Evolutionary conservation across 352 stramenopile genomes (phyloP), one percentile per base, ranked within the genome.

Genomic region (Globisporangium echinulatum): DNA sequence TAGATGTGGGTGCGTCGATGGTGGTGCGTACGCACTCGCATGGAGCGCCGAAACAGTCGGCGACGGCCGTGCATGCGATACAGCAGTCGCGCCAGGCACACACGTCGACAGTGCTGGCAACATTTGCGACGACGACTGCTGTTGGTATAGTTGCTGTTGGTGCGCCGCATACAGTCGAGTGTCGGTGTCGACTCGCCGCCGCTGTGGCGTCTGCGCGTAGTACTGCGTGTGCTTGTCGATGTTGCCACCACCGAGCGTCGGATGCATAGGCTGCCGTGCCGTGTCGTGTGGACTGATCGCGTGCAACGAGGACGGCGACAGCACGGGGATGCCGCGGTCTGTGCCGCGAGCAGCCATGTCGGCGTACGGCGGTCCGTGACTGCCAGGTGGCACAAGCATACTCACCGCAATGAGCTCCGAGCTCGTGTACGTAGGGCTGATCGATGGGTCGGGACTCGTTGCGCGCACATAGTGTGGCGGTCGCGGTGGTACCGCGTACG

Each of bases 231-330:
- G 55, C 44, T 52, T 53, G 36, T 54, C 55, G 8, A 44, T 44
- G 40, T 14, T 13, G 7, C 7, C 40, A 44, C 11, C 40, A 13
- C 40, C 40, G 11, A 44, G 40, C 11, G 40, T 14, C 14, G 40
- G 36, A n/a, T 36, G 38, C 38, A 38, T 48, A 56, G 14, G 15
- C 37, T 6, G 55, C 25, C 4, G 51, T 44, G 1, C 39, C n/a
- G n/a, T 33, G 46, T 65, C 52, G 39, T 65, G 59, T 38, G 59
- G 59, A 36, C 59, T 65, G 47, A 59, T 65, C 25, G 59, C 59
- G 33, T 65, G 52, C 10, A 25, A 49, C 2, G 25, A 33, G 25
- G 59, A 56, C 52, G 53, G 59, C 7, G 54, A 49, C 59, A 65
- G 54, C 25, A 17, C 25, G 9, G 52, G 38, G 8, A 40, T 42